phyloP scores from a whole-genome alignment of 1,284 basidiomycete genomes.

The Tetrapyrgos nigripes region DNA sequence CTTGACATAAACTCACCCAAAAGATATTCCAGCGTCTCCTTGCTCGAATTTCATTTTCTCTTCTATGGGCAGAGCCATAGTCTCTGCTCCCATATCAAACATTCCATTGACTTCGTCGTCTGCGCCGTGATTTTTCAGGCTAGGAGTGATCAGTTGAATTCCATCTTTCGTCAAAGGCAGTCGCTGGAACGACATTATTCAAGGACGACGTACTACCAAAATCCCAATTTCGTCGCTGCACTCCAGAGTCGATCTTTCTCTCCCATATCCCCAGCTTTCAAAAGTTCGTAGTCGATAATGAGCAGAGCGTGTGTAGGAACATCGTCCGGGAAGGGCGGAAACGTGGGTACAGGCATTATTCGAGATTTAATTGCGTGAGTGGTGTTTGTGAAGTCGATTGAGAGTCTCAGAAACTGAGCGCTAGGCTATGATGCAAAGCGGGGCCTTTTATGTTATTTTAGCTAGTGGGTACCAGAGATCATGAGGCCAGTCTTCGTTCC shows the following conservation, averaged over 20 bases:
- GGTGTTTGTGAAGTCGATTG: no score
- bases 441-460: no score
- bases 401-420: no score
- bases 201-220: slow-evolving; percentile 44
- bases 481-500: no score
- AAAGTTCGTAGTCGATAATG: slow-evolving; percentile 43
- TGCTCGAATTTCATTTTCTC: slow-evolving; percentile 14
- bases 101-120: slow-evolving; percentile 10
- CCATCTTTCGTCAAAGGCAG: no score
- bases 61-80: slow-evolving; percentile 8
- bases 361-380: no score
- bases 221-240: slow-evolving; percentile 43
- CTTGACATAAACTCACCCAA: slow-evolving; percentile 2
- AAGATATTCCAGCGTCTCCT: slow-evolving; percentile 14
- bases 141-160: neutral
- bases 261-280: slow-evolving; percentile 32
- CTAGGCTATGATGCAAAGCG: no score
- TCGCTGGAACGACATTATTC: neutral
- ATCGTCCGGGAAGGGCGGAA: slow-evolving; percentile 41
- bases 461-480: no score
- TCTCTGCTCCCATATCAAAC: slow-evolving; percentile 14
- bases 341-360: slow-evolving; percentile 17
- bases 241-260: slow-evolving; percentile 42
- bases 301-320: slow-evolving; percentile 44
- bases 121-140: slow-evolving; percentile 12